phyloP scores from a whole-genome alignment of 306 rosid genomes.

The Dalbergia cochinchinensis region DNA sequence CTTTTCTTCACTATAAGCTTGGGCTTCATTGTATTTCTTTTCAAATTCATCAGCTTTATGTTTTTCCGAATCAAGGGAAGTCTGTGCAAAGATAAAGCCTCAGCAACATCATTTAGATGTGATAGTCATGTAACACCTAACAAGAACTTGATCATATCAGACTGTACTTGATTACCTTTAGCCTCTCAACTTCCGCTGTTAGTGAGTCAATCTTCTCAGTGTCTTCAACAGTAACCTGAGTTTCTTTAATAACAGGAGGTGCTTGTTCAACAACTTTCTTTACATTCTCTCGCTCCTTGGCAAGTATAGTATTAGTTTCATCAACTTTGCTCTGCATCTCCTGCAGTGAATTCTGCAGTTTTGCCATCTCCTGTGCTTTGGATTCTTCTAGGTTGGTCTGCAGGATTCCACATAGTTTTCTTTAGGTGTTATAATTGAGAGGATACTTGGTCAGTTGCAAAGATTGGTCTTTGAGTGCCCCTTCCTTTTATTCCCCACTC shows the following conservation, averaged over 20 bases:
- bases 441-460: slow-evolving; percentile 24
- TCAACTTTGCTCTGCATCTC: slow-evolving; percentile 71
- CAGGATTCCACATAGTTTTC: slow-evolving; percentile 47
- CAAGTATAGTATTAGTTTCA: slow-evolving; percentile 69
- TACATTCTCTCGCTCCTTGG: slow-evolving; percentile 73
- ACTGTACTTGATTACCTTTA: slow-evolving; percentile 65
- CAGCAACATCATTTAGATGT: slow-evolving; percentile 38
- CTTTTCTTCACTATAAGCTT: slow-evolving; percentile 56
- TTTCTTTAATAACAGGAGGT: slow-evolving; percentile 81
- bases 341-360: slow-evolving; percentile 76
- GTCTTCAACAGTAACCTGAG: slow-evolving; percentile 81
- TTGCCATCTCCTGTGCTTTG: slow-evolving; percentile 79
- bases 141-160: slow-evolving; percentile 19
- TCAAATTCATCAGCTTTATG: slow-evolving; percentile 66
- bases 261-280: slow-evolving; percentile 76
- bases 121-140: slow-evolving; percentile 37
- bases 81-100: slow-evolving; percentile 49
- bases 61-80: slow-evolving; percentile 65
- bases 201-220: slow-evolving; percentile 74
- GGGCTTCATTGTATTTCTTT: slow-evolving; percentile 71
- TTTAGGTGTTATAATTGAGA: slow-evolving; percentile 44
- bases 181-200: slow-evolving; percentile 68
- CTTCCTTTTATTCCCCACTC: not conserved
- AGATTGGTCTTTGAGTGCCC: slow-evolving; percentile 10
- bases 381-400: slow-evolving; percentile 91